Evolutionary conservation across 2,329 filamentous ascomycete genomes (phyloP), one percentile per base, ranked within the genome.

Genomic region (Eutypella sp.): DNA sequence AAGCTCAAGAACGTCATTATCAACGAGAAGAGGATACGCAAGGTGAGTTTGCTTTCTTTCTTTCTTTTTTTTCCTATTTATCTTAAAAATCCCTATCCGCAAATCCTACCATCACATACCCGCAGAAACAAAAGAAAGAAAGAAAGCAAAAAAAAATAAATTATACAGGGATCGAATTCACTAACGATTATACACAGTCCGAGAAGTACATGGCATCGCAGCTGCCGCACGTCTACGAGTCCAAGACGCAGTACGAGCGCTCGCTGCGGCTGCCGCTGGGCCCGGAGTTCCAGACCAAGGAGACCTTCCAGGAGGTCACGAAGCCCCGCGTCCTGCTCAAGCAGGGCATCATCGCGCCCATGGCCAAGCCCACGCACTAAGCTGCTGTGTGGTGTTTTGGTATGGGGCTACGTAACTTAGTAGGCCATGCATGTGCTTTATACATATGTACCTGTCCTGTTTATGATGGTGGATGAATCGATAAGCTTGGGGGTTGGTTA

Each of bases 261-360:
- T 87, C 86, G 53, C 72, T 97, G 47, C 78, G 92, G 37, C 70
- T 96, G 55, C 93, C 93, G 1, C 81, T 97, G 49, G 93, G 93
- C 1, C 89, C 87, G 15, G 92, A 99, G 68, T 99, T 92, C 91
- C 83, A 84, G 56, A 97, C 92, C n/a, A 96, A 96, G 78, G 83
- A 89, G 72, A 89, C 87, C 13, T 93, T 93, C 77, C 91, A 97
- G 73, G 82, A 86, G 57, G 81, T 81, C 50, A 95, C 87, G 48
- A 95, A 92, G 78, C 93, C 93, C 47, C 82, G 89, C 58, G 79
- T 97, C 54, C 74, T 97, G 66, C 73, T 96, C 65, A 96, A 95
- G 74, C 88, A 91, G 70, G 93, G 93, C 40, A 77, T 95, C 55
- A 90, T 99, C 67, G 79, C 82, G 58, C 87, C 93, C 34, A 88